Evolutionary conservation across 2,329 filamentous ascomycete genomes (phyloP), one percentile per base, ranked within the genome.

Genomic region (Sphaerulina vaccinii): DNA sequence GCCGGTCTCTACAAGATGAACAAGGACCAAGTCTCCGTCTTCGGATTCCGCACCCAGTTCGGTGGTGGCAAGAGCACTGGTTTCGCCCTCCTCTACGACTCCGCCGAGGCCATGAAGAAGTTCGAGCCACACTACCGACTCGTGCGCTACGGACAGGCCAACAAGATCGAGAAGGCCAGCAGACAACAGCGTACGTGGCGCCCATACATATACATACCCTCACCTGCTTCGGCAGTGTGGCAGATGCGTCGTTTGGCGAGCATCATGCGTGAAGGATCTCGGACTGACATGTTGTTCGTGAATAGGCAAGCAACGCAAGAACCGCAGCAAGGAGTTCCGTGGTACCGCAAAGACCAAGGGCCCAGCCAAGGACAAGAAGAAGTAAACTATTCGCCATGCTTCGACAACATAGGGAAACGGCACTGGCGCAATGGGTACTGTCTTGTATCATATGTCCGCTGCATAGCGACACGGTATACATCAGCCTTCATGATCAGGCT

Each of bases 21-120:
- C 80, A 95, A 96, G 83, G 91, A 96, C 73, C 88, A 95, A 80
- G 87, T 97, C 78, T 91, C 86, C 77, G 90, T 96, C 77, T 99
- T 99, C 76, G 93, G 93, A 73, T 90, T 99, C 78, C 88, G 90
- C 78, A 99, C 93, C 70, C 92, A 97, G 77, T 99, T 88, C 76
- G 93, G 93, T 92, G 93, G 93, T 75, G 93, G 93, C 83, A 99
- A 99, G 88, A 96, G 89, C 77, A 97, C 92, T 65, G 93, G 93
- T 71, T 99, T 99, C 75, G 93, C 90, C 66, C 90, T 97, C 71
- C 83, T 99, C 81, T 99, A 99, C 85, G 93, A 99, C 80, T 95
- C 89, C 66, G 81, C 85, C 73, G 93, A 99, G 84, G 90, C 91
- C 71, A 86, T 99, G 86, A 96, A 96, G 89, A 97, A 97, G 81